A percentile compares a stretch with the other conserved stretches of the same genome.
phyloP scores from a whole-genome alignment of 352 stramenopile genomes.

The Albugo candida region DNA sequence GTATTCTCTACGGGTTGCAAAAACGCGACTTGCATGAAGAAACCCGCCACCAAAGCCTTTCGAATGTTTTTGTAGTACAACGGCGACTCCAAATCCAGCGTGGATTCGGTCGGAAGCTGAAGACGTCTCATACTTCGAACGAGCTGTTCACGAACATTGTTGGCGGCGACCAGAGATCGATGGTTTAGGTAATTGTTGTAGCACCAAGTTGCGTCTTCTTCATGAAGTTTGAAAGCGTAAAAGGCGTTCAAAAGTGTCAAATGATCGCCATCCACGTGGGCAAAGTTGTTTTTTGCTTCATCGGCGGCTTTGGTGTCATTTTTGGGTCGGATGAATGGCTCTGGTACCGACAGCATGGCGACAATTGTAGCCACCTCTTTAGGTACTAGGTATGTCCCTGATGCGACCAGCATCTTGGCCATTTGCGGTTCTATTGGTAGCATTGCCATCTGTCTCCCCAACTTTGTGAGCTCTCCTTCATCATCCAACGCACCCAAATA shows the following conservation, averaged over 20 bases:
- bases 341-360: conserved; percentile 96
- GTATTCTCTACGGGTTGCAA: conserved; percentile 85
- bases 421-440: conserved; percentile 92
- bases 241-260: conserved; percentile 94
- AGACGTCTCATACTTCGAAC: conserved; percentile 91
- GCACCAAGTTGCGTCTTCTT: conserved; percentile 94
- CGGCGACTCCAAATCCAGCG: conserved; percentile 50
- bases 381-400: conserved; percentile 82
- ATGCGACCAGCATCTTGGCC: conserved; percentile 83
- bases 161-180: conserved; percentile 91
- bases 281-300: conserved; percentile 97
- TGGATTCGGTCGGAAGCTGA: conserved; percentile 62
- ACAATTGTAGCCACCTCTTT: conserved; percentile 93
- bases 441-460: conserved; percentile 89
- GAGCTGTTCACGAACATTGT: conserved; percentile 98
- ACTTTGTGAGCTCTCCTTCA: conserved; percentile 93
- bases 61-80: conserved; percentile 70
- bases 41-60: conserved; percentile 96
- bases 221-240: conserved; percentile 94
- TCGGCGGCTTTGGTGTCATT: conserved; percentile 97
- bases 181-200: conserved; percentile 95
- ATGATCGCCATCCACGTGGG: conserved; percentile 93
- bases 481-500: conserved; percentile 98
- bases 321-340: conserved; percentile 97
- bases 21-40: conserved; percentile 99